Evolutionary conservation across 2,329 filamentous ascomycete genomes (phyloP).

Genomic region (Beauveria scarabaeidicola): DNA sequence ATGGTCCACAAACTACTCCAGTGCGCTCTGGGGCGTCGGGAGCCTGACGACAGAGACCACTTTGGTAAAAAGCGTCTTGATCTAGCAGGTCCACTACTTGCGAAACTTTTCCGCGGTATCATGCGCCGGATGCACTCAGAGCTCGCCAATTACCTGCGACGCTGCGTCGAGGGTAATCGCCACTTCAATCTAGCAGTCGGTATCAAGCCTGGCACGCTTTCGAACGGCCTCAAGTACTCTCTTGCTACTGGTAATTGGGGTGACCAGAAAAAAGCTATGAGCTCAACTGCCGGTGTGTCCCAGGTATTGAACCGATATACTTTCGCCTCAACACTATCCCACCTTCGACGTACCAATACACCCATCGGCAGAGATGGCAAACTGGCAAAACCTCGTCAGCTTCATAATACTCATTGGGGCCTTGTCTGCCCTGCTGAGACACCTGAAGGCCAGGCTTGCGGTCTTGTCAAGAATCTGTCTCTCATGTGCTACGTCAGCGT

Average conservation of each 20-base stretch:
- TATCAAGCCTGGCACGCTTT: conserved; percentile 84
- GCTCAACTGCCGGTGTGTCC: conserved; percentile 91
- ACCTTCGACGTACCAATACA: conserved; percentile 94
- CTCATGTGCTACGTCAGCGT: conserved; percentile 98
- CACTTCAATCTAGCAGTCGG: conserved; percentile 88
- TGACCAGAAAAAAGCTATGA: conserved; percentile 96
- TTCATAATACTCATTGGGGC: conserved; percentile 99
- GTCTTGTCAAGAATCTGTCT: conserved; percentile 93
- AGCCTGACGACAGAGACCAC: conserved; percentile 95
- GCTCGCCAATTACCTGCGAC: conserved; percentile 81
- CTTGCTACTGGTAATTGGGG: conserved; percentile 98
- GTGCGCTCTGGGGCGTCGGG: conserved; percentile 83
- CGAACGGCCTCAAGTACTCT: conserved; percentile 92
- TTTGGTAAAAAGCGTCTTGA: conserved; percentile 98
- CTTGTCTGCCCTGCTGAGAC: conserved; percentile 95
- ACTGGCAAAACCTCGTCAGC: conserved; percentile 91
- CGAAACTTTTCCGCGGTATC: conserved; percentile 90
- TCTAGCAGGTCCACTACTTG: conserved; percentile 85
- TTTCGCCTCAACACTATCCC: conserved; percentile 90
- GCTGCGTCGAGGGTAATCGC: conserved; percentile 79
- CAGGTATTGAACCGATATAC: conserved; percentile 98
- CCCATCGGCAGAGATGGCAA: conserved; percentile 97
- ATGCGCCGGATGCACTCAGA: conserved; percentile 88
- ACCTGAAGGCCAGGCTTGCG: conserved; percentile 95
- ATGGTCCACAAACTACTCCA: conserved; percentile 97